Conservation (phyloP, 768 basidiomycete genomes). For the Mycena vitilis region DNA sequence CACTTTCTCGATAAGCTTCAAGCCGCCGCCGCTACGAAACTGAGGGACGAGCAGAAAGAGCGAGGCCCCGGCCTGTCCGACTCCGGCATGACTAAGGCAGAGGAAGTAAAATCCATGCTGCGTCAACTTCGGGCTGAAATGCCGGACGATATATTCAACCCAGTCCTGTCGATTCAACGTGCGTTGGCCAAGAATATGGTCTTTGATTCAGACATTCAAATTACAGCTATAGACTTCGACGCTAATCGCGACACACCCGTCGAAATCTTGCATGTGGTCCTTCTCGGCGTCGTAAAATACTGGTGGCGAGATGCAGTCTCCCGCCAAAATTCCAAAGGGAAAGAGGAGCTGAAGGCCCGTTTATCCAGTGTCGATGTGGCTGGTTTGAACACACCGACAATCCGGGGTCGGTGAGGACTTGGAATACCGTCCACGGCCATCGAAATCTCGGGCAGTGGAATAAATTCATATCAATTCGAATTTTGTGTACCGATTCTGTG, state of each 20-base stretch:
- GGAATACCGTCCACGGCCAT: not conserved
- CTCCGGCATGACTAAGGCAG: not conserved
- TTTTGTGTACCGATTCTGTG: too few species aligned
- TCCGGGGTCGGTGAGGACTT: slow-evolving; percentile 24
- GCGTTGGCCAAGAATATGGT: too few species aligned
- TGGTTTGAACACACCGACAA: slow-evolving; percentile 11
- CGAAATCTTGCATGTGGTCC: slow-evolving; percentile 40
- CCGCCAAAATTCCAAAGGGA: slow-evolving; percentile 19
- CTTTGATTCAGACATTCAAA: too few species aligned
- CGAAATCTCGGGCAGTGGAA: not conserved
- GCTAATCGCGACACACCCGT: slow-evolving; percentile 38
- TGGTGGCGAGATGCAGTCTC: slow-evolving; percentile 34
- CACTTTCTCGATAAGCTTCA: slow-evolving; percentile 17
- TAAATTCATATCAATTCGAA: not conserved
- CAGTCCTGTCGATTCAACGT: slow-evolving; percentile 5
- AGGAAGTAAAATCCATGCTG: slow-evolving; percentile 4
- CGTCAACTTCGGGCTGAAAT: not conserved
- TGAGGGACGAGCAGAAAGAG: slow-evolving; percentile 14
- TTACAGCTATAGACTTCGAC: slow-evolving; percentile 42
- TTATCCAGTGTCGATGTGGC: slow-evolving; percentile 25
- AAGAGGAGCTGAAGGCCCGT: slow-evolving; percentile 18
- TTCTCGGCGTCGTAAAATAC: too few species aligned
- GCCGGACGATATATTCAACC: slow-evolving; percentile 15
- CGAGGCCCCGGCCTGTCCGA: not conserved
- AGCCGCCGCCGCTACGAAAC: slow-evolving; percentile 15